Percentiles rank a stretch among this genome's conserved stretches.
Evolutionary conservation across 2,329 filamentous ascomycete genomes (phyloP).

Genomic region (Eurotiales sp.): DNA sequence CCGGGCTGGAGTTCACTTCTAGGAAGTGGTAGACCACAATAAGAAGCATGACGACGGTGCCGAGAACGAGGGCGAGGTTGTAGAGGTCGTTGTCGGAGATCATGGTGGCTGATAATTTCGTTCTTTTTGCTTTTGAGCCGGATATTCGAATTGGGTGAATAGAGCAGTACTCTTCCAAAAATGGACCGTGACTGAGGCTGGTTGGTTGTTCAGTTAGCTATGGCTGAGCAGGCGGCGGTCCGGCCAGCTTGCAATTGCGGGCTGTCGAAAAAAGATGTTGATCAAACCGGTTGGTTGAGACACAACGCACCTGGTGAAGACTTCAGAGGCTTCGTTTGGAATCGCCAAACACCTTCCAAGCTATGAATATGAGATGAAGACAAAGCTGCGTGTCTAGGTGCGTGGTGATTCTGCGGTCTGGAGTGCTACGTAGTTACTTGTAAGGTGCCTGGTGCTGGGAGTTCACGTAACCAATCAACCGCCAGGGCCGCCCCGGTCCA

Average conservation of each 20-base stretch:
- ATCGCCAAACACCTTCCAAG: no score
- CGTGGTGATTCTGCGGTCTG: background rate
- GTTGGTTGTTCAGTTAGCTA: background rate
- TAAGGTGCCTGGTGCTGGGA: no score
- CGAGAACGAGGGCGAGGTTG: conserved; percentile 86
- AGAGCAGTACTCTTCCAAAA: background rate
- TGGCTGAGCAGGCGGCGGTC: no score
- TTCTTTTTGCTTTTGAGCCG: background rate
- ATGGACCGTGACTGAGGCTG: background rate
- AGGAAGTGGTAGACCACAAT: conserved; percentile 96
- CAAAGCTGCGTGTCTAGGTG: background rate
- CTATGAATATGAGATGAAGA: background rate
- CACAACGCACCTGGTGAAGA: background rate
- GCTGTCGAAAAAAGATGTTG: background rate
- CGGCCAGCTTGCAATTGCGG: conserved; percentile 15
- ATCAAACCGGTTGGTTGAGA: background rate
- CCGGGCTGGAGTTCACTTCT: conserved; percentile 77
- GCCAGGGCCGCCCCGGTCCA: background rate
- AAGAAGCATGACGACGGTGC: conserved; percentile 81
- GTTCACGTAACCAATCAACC: background rate
- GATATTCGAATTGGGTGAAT: background rate
- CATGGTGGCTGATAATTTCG: conserved; percentile 57
- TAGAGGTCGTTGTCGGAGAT: conserved; percentile 93
- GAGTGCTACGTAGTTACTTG: no score
- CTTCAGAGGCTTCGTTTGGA: no score